A percentile compares a stretch with the other conserved stretches of the same genome.
These are phyloP conservation scores for Fraxinus sp. DNA, from an alignment of 305 asterid species.

Conservation along the genomic window DNA sequence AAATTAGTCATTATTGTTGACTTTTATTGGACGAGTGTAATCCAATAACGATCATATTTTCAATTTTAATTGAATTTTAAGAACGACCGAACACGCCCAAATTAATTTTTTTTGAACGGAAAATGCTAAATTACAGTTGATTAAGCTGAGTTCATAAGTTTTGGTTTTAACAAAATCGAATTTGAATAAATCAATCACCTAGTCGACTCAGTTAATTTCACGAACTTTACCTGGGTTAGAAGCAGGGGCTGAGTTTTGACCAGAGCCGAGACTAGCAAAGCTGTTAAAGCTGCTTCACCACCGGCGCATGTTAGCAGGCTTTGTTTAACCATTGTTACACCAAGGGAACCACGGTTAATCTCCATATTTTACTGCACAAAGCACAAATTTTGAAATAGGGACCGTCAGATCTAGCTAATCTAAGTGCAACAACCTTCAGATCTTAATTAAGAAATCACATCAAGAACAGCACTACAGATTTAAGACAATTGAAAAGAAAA, in stretches of 20 bases:
- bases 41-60: too few relatives aligned
- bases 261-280: slow-evolving; percentile 35
- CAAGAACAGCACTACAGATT: background rate
- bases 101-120: too few relatives aligned
- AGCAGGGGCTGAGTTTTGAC: slow-evolving; percentile 41
- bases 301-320: slow-evolving; percentile 45
- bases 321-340: slow-evolving; percentile 31
- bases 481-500: background rate
- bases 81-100: too few relatives aligned
- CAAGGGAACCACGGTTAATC: slow-evolving; percentile 34
- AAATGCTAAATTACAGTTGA: background rate
- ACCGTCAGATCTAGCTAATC: slow-evolving; percentile 2
- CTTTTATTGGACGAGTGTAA: too few relatives aligned
- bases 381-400: slow-evolving; percentile 7
- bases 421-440: background rate
- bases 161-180: background rate
- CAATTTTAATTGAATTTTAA: too few relatives aligned
- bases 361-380: slow-evolving; percentile 28
- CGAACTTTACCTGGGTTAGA: slow-evolving; percentile 38
- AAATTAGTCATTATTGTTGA: too few relatives aligned
- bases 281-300: slow-evolving; percentile 38
- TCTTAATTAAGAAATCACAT: background rate
- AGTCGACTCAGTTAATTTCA: background rate
- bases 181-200: background rate
- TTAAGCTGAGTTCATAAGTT: background rate